Conservation (phyloP, 805 yeast species). For the Kluyveromyces starmeri region DNA sequence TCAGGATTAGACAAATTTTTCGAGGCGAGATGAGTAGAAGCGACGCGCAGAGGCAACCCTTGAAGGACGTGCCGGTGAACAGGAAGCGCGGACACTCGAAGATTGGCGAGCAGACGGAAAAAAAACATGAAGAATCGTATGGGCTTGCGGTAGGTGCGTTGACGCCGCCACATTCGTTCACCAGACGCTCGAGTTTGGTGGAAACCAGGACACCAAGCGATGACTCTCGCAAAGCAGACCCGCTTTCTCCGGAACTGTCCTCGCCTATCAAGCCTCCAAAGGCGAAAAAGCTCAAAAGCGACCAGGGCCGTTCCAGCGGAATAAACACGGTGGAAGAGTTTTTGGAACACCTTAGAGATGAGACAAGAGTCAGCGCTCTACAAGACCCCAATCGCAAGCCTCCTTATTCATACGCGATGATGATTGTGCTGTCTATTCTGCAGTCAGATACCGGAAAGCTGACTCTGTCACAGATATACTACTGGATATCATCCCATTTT, state of each 20-base stretch:
- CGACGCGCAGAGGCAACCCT: slow-evolving; percentile 2
- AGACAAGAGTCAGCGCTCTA: slow-evolving; percentile 7
- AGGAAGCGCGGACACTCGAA: slow-evolving; percentile 2
- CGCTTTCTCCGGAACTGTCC: slow-evolving; percentile 26
- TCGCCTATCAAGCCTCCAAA: slow-evolving; percentile 25
- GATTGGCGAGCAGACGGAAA: slow-evolving; percentile 1
- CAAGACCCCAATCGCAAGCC: slow-evolving; percentile 46
- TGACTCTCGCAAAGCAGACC: slow-evolving; percentile 9
- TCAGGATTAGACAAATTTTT: too few relatives aligned
- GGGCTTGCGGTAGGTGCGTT: slow-evolving; percentile 5
- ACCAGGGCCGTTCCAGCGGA: slow-evolving; percentile 24
- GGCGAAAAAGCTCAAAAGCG: slow-evolving; percentile 24
- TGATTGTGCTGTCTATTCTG: slow-evolving; percentile 87
- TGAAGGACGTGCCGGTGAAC: slow-evolving; percentile 5
- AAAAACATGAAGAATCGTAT: not conserved
- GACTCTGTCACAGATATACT: slow-evolving; percentile 76
- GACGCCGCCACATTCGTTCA: slow-evolving; percentile 24
- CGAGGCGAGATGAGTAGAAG: not conserved
- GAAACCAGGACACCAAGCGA: slow-evolving; percentile 7
- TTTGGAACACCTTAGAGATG: slow-evolving; percentile 16
- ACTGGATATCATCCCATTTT: slow-evolving; percentile 85
- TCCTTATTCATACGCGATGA: slow-evolving; percentile 86
- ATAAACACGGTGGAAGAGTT: slow-evolving; percentile 24
- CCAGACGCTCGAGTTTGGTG: slow-evolving; percentile 9
- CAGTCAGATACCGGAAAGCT: slow-evolving; percentile 66